Evolutionary conservation across 2,329 filamentous ascomycete genomes (phyloP), one percentile per base, ranked within the genome.

Genomic region (Chaetoscypha palmicola): DNA sequence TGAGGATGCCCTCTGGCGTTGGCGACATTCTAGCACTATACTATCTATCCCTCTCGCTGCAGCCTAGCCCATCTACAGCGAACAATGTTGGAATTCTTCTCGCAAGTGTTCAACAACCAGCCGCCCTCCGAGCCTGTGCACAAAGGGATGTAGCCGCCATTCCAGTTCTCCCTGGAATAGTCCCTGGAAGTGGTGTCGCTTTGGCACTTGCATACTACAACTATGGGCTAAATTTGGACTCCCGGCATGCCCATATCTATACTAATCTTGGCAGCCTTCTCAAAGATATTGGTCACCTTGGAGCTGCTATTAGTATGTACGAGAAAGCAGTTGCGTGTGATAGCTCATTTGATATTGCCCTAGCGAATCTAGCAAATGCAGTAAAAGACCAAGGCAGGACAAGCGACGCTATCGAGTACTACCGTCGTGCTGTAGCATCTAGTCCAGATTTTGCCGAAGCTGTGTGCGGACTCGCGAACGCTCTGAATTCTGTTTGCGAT

Each of bases 11-110:
- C 2, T 81, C 83, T 34, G 85, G 88, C 1, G 88, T 97, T 19
- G 81, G 88, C 32, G 92, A 98, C 58, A 97, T 98, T 28, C 68
- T 98, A 26, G 87, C 90, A 1, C 74, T 98, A 10, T 98, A 98
- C 63, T 98, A 98, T 59, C 72, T 98, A 2, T 98, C 92, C 0
- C 69, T 98, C 2, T 94, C 92, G 0, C 73, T 98, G 2, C 92
- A 96, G 52, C 90, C 92, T 37, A 97, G 92, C 57, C 92, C 92
- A 2, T 98, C 92, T 0, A 98, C 92, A 0, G 92, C 92, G 1
- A 98, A 98, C 62, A 98, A 98, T 62, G 90, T 98, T 10, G 92
- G 92, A 2, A 98, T 98, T 43, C 72, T 98, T 21, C 77, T 98
- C n/a, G 92, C 92, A 4, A 87, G 92, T 45, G 86, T 97, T 16